Conservation (phyloP, 768 basidiomycete species). For the Suillus placidus region DNA sequence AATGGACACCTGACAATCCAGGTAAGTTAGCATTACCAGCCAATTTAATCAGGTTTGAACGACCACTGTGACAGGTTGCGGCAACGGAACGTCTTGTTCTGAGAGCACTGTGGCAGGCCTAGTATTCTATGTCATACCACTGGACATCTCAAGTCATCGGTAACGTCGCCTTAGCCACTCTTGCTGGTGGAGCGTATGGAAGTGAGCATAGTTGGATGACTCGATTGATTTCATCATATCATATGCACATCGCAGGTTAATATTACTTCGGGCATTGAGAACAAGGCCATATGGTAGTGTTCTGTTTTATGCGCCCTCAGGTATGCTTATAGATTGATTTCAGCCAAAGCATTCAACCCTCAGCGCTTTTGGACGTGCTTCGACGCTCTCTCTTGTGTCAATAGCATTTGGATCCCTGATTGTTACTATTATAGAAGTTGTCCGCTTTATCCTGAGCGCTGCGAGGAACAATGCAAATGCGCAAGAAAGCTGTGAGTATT, state of each 20-base stretch:
- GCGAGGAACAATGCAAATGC: conserved; percentile 60
- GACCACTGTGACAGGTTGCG: conserved; percentile 51
- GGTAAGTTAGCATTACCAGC: conserved; percentile 41
- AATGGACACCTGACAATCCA: conserved; percentile 78
- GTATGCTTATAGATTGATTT: background rate
- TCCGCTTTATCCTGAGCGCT: conserved; percentile 61
- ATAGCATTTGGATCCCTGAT: conserved; percentile 86
- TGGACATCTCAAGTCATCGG: conserved; percentile 85
- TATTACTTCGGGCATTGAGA: conserved; percentile 83
- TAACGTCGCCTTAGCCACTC: conserved; percentile 76
- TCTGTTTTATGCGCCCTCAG: conserved; percentile 3
- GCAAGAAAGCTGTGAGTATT: conserved; percentile 64
- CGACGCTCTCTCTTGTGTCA: conserved; percentile 78
- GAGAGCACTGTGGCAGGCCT: conserved; percentile 77
- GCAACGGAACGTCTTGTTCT: conserved; percentile 57
- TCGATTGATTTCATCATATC: background rate
- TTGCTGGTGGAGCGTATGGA: conserved; percentile 80
- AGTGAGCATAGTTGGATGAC: conserved; percentile 30
- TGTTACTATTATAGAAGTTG: conserved; percentile 75
- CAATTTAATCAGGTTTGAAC: background rate
- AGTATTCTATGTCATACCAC: conserved; percentile 79
- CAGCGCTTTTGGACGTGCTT: conserved; percentile 71
- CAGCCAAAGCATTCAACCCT: conserved; percentile 74
- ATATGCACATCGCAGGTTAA: conserved; percentile 43
- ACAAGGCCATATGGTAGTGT: conserved; percentile 58